Evolutionary conservation across 106 monocot genomes (phyloP).

Genomic region (Cymbidium sinense): DNA sequence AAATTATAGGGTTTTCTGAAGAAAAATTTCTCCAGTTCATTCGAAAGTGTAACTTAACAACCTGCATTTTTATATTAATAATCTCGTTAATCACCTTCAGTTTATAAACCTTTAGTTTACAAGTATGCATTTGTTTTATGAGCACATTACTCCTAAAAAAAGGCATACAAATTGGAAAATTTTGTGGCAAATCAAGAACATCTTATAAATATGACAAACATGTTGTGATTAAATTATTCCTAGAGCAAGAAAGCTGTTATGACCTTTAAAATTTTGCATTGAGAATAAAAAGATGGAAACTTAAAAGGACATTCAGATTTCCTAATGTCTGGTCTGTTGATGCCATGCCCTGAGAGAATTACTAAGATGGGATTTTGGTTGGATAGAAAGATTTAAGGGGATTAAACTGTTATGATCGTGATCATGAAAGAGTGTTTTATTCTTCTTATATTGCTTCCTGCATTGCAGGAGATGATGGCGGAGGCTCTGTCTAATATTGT

Average conservation of each 20-base stretch:
- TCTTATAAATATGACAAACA: neutral
- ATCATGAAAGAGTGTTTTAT: neutral
- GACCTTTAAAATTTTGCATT: no score
- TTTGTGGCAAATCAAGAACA: neutral
- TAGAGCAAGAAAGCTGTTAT: no score
- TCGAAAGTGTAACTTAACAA: neutral
- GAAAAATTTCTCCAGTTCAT: neutral
- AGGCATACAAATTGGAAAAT: neutral
- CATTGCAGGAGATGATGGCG: constrained; percentile 57
- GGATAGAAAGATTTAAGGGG: neutral
- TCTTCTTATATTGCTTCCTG: constrained; percentile 3
- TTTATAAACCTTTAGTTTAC: neutral
- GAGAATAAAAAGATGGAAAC: no score
- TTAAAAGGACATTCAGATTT: no score
- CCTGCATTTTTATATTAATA: neutral
- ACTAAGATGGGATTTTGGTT: neutral
- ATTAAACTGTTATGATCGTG: neutral
- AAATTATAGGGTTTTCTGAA: neutral
- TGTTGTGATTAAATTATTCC: neutral
- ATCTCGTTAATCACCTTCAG: neutral
- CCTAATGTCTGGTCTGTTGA: no score
- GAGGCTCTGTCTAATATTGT: constrained; percentile 54
- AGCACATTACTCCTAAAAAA: neutral
- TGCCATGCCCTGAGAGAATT: no score
- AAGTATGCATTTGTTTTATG: neutral